Percentiles rank a stretch among this genome's conserved stretches.
These are phyloP conservation scores for Fusarium sp. DNA, from an alignment of 2,329 filamentous ascomycete species.

Conservation along the genomic window DNA sequence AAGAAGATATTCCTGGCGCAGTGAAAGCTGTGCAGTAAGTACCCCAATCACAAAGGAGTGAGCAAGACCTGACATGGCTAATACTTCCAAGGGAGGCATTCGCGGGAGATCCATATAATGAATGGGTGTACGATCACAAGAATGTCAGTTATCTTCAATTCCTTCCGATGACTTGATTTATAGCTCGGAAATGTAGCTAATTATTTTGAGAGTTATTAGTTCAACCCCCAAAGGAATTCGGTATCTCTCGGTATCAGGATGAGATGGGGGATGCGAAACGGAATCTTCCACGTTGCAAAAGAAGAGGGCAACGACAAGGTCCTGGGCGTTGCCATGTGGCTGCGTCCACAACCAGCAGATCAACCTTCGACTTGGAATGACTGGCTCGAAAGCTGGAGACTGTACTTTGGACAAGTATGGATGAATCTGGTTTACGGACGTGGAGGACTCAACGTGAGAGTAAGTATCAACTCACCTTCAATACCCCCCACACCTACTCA, in stretches of 20 bases:
- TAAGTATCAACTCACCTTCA: slow-evolving; percentile 29
- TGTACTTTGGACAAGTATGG: slow-evolving; percentile 73
- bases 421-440: slow-evolving; percentile 77
- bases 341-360: slow-evolving; percentile 64
- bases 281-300: slow-evolving; percentile 77
- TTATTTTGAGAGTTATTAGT: slow-evolving; percentile 54
- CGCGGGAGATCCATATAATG: slow-evolving; percentile 73
- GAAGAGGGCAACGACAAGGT: slow-evolving; percentile 66
- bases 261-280: slow-evolving; percentile 76
- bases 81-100: slow-evolving; percentile 63
- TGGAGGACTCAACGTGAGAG: slow-evolving; percentile 73
- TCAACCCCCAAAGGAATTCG: slow-evolving; percentile 69
- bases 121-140: slow-evolving; percentile 71
- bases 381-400: slow-evolving; percentile 72
- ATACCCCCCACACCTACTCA: neutral
- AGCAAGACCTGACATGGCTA: neutral
- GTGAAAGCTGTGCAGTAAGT: slow-evolving; percentile 71
- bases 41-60: neutral
- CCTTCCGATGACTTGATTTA: neutral
- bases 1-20: slow-evolving; percentile 71
- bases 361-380: slow-evolving; percentile 68
- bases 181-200: neutral
- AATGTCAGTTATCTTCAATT: slow-evolving; percentile 53
- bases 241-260: slow-evolving; percentile 74
- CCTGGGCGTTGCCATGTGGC: slow-evolving; percentile 79